These are phyloP conservation scores for Leccinum huronense DNA, from an alignment of 1,284 basidiomycete species.

Conservation along the genomic window DNA sequence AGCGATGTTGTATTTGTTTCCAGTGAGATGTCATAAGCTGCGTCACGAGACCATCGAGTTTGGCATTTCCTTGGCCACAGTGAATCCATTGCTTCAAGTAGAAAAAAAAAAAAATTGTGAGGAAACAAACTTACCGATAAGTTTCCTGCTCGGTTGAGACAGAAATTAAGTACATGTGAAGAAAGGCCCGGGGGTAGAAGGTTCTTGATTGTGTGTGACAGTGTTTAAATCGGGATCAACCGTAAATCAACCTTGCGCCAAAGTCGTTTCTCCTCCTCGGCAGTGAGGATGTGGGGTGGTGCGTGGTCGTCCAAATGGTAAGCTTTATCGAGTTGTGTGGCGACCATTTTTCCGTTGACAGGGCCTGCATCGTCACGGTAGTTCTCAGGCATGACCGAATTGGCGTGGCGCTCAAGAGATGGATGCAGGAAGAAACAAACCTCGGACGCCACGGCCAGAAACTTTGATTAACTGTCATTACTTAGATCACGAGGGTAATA, in stretches of 20 bases:
- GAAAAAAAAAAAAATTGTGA: neutral
- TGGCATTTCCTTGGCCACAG: constrained; percentile 54
- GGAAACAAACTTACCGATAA: constrained; percentile 42
- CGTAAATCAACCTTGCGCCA: constrained; percentile 65
- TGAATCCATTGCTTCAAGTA: neutral
- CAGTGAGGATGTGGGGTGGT: constrained; percentile 10
- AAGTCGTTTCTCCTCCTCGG: constrained; percentile 52
- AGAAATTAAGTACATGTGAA: neutral
- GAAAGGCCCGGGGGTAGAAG: neutral
- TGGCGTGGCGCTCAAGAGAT: neutral
- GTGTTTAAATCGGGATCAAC: constrained; percentile 54
- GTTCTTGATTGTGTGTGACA: neutral
- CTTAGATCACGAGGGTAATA: too few species aligned
- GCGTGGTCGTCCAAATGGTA: neutral
- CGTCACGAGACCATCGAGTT: constrained; percentile 54
- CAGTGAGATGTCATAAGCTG: constrained; percentile 50
- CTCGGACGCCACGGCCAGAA: neutral
- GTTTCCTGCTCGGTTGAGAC: constrained; percentile 42
- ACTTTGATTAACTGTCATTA: neutral
- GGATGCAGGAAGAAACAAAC: neutral
- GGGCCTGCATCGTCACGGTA: neutral
- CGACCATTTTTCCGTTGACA: neutral
- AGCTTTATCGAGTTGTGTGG: neutral
- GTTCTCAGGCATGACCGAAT: neutral
- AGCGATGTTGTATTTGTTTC: constrained; percentile 64